These are phyloP conservation scores for Scheffersomyces lignosus DNA, from an alignment of 805 yeast species.

Conservation along the genomic window DNA sequence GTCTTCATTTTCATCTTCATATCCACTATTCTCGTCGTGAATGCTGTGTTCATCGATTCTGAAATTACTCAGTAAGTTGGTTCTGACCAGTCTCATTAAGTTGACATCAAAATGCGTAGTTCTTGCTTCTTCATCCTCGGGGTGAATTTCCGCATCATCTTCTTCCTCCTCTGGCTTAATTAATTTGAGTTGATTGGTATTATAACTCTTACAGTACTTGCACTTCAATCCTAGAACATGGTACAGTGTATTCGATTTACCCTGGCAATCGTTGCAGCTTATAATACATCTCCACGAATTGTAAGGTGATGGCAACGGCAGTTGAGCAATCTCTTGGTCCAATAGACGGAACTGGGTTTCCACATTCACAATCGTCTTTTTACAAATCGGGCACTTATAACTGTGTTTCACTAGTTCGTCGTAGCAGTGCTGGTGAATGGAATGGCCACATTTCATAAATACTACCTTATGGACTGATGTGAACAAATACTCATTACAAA, in stretches of 20 bases:
- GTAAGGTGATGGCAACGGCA: conserved; percentile 80
- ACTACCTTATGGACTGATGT: conserved; percentile 80
- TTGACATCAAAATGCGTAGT: conserved; percentile 12
- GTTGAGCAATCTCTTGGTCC: conserved; percentile 77
- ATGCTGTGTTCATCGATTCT: conserved; percentile 32
- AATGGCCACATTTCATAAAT: conserved; percentile 93
- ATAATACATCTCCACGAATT: conserved; percentile 72
- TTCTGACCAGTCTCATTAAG: conserved; percentile 32
- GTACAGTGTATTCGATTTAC: conserved; percentile 70
- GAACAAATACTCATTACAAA: conserved; percentile 88
- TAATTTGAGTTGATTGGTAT: conserved; percentile 71
- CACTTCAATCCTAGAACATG: conserved; percentile 88
- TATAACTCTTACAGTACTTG: conserved; percentile 82
- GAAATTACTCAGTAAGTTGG: conserved; percentile 38
- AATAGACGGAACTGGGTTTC: conserved; percentile 84
- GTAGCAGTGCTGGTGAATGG: conserved; percentile 84
- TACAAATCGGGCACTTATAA: conserved; percentile 90
- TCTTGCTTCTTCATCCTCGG: conserved; percentile 9
- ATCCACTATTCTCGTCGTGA: conserved; percentile 18
- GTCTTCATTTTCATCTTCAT: conserved; percentile 23
- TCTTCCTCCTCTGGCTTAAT: conserved; percentile 64
- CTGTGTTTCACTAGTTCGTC: conserved; percentile 78
- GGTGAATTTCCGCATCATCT: conserved; percentile 11
- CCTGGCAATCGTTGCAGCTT: conserved; percentile 84
- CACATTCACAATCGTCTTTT: conserved; percentile 81